Conservation (phyloP, 208 protist genomes). For the Trypanosoma lewisi region DNA sequence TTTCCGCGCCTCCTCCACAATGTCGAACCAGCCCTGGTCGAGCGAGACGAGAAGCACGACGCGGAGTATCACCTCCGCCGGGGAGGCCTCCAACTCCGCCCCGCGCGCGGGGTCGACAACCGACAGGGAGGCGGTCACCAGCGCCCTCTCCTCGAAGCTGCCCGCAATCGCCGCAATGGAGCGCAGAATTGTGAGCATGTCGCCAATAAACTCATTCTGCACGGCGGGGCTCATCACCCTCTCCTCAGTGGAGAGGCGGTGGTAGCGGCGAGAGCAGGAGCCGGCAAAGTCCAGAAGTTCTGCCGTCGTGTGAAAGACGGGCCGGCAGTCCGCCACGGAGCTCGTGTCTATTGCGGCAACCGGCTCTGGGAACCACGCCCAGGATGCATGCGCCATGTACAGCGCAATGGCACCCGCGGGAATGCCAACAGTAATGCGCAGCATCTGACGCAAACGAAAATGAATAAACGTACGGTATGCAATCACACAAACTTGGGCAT, state of each 20-base stretch:
- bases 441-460: conserved; percentile 26
- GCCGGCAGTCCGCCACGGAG: conserved; percentile 23
- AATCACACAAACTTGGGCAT: conserved; percentile 23
- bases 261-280: conserved; percentile 25
- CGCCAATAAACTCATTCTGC: conserved; percentile 33
- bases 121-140: conserved; percentile 32
- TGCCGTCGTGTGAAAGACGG: conserved; percentile 24
- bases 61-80: conserved; percentile 52
- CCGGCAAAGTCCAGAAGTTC: conserved; percentile 29
- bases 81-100: conserved; percentile 25
- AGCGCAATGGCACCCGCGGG: conserved; percentile 29
- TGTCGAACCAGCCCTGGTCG: conserved; percentile 58
- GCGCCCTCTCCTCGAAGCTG: conserved; percentile 42
- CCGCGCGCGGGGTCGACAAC: background rate
- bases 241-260: background rate
- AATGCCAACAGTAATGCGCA: conserved; percentile 40
- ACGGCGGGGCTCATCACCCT: conserved; percentile 11
- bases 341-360: conserved; percentile 31
- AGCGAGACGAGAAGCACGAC: conserved; percentile 47
- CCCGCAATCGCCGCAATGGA: conserved; percentile 41
- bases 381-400: conserved; percentile 25
- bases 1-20: conserved; percentile 43
- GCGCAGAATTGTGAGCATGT: conserved; percentile 39
- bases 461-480: conserved; percentile 38
- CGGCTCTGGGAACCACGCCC: conserved; percentile 40